Conservation (phyloP, 345 rosid species). For the Eucalyptus polybractea region DNA sequence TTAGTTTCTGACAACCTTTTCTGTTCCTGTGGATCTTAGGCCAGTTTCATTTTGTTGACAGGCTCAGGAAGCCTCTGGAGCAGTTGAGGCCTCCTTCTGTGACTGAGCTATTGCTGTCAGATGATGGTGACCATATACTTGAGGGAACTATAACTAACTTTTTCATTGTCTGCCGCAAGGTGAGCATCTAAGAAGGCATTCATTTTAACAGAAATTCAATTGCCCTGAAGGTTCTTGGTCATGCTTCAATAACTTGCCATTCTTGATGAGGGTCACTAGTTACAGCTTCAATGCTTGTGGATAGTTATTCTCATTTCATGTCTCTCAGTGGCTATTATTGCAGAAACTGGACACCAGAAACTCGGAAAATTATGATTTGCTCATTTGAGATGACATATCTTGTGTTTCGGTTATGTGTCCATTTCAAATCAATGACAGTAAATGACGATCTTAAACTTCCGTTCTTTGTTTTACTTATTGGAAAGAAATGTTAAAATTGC, state of each 20-base stretch:
- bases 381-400: neutral
- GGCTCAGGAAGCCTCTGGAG: constrained; percentile 77
- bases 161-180: constrained; percentile 58
- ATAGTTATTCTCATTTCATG: neutral
- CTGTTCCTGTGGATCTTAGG: neutral
- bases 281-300: neutral
- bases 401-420: neutral
- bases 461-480: neutral
- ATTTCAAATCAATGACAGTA: neutral
- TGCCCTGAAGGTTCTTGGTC: neutral
- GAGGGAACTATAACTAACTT: constrained; percentile 73
- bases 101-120: constrained; percentile 67
- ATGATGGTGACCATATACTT: constrained; percentile 77
- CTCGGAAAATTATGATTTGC: neutral
- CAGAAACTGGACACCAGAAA: neutral
- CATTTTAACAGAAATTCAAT: neutral
- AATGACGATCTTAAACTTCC: neutral
- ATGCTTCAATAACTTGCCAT: neutral
- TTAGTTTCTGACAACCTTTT: neutral
- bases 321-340: neutral
- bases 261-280: neutral
- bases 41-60: constrained; percentile 6
- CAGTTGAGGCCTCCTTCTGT: constrained; percentile 58
- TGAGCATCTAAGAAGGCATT: constrained; percentile 6
- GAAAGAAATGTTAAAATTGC: neutral